phyloP scores from a whole-genome alignment of 208 protist species.

The Dictyostelium gargantuum region DNA sequence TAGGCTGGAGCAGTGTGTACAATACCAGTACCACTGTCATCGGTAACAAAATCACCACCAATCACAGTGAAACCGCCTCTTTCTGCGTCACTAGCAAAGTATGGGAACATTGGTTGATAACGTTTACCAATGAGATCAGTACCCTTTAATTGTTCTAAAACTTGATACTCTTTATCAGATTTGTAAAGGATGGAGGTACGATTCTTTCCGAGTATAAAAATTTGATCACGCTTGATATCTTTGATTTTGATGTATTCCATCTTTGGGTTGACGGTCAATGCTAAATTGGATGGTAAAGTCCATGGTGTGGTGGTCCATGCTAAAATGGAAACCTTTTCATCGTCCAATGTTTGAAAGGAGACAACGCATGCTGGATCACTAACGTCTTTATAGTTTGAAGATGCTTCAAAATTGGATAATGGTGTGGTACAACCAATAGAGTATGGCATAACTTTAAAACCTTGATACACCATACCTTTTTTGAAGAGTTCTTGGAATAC shows the following conservation, averaged over 20 bases:
- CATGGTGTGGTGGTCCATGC: conserved; percentile 99
- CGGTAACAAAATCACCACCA: conserved; percentile 96
- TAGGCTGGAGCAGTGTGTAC: conserved; percentile 99
- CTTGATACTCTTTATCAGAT: conserved; percentile 82
- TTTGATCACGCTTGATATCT: conserved; percentile 83
- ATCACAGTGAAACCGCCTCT: conserved; percentile 93
- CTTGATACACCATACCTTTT: conserved; percentile 98
- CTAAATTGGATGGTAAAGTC: conserved; percentile 99
- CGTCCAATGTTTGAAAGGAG: conserved; percentile 67
- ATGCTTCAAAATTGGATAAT: conserved; percentile 99
- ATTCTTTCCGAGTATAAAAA: conserved; percentile 80
- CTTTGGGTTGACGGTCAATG: conserved; percentile 98
- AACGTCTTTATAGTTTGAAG: conserved; percentile 98
- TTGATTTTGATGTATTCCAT: conserved; percentile 97
- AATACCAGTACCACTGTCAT: conserved; percentile 98
- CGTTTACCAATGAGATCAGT: conserved; percentile 89
- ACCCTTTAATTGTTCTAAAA: conserved; percentile 91
- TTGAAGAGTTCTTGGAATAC: conserved; percentile 98
- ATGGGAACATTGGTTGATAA: conserved; percentile 97
- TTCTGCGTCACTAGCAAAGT: conserved; percentile 88
- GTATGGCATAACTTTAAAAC: conserved; percentile 99
- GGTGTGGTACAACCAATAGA: conserved; percentile 98
- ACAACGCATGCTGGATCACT: conserved; percentile 90
- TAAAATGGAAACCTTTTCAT: conserved; percentile 90
- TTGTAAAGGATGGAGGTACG: conserved; percentile 81